phyloP scores from a whole-genome alignment of 805 yeast species.

The Kazachstania bromeliacearum region DNA sequence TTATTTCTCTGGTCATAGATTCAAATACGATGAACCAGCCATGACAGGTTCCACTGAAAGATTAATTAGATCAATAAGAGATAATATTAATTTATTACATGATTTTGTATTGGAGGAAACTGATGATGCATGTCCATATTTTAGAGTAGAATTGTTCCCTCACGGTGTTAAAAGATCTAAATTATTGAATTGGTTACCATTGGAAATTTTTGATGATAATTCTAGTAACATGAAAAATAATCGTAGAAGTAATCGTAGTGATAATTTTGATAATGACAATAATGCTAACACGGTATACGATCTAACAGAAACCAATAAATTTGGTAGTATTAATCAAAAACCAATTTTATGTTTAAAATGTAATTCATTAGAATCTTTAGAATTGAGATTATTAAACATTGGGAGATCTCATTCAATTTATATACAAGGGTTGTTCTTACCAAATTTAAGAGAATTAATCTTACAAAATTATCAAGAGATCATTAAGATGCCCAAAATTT shows the following conservation, averaged over 20 bases:
- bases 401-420: slow-evolving; percentile 7
- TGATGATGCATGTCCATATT: slow-evolving; percentile 19
- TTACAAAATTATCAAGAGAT: slow-evolving; percentile 4
- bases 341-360: slow-evolving; percentile 18
- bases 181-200: slow-evolving; percentile 21
- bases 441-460: slow-evolving; percentile 9
- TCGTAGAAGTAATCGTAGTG: neutral
- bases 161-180: slow-evolving; percentile 13
- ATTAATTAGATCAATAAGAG: slow-evolving; percentile 6
- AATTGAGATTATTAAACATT: slow-evolving; percentile 10
- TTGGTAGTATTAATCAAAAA: slow-evolving; percentile 2
- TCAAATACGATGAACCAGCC: slow-evolving; percentile 16
- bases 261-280: neutral
- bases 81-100: slow-evolving; percentile 12
- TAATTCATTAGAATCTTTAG: slow-evolving; percentile 11
- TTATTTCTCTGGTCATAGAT: slow-evolving; percentile 20
- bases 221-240: neutral
- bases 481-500: slow-evolving; percentile 3
- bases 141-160: slow-evolving; percentile 19
- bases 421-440: slow-evolving; percentile 20
- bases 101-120: slow-evolving; percentile 15
- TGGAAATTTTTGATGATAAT: slow-evolving; percentile 1
- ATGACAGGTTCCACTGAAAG: slow-evolving; percentile 11
- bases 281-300: no score
- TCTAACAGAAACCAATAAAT: neutral